phyloP scores from a whole-genome alignment of 2,329 filamentous ascomycete genomes.

The Onygenales sp. region DNA sequence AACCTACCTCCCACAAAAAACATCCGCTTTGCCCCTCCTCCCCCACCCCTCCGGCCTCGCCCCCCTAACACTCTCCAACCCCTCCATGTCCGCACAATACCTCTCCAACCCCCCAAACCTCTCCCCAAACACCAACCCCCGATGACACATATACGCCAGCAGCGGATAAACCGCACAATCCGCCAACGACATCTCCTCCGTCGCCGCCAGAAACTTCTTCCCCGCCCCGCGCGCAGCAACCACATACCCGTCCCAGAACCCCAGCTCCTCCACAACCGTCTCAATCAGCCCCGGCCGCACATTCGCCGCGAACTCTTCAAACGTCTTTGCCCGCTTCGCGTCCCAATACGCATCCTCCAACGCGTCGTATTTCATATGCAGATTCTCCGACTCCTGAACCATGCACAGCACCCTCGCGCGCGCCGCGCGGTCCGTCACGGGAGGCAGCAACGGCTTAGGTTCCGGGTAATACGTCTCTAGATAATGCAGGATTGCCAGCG shows the following conservation, averaged over 20 bases:
- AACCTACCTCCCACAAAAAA: background rate
- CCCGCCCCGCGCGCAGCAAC: background rate
- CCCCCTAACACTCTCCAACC: background rate
- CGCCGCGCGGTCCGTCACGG: background rate
- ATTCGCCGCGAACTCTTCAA: background rate
- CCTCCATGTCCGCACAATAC: background rate
- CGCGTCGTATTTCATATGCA: background rate
- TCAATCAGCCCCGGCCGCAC: background rate
- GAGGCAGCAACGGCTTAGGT: background rate
- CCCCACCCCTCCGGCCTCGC: conserved; percentile 2
- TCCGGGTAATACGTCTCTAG: background rate
- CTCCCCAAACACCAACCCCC: conserved; percentile 1
- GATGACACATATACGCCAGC: conserved; percentile 2
- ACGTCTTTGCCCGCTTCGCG: background rate
- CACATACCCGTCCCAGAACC: background rate
- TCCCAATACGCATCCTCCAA: conserved; percentile 2
- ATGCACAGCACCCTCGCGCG: background rate
- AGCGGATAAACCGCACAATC: conserved; percentile 4
- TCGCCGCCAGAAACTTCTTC: background rate
- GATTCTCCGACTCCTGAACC: conserved; percentile 2
- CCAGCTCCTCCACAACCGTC: background rate
- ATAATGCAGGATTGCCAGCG: conserved; percentile 3
- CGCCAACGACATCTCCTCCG: background rate
- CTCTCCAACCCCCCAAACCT: background rate
- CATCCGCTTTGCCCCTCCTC: background rate